Evolutionary conservation across 305 asterid species (phyloP), one percentile per base, ranked within the genome.

Genomic region (Solanum aculeatissimum): DNA sequence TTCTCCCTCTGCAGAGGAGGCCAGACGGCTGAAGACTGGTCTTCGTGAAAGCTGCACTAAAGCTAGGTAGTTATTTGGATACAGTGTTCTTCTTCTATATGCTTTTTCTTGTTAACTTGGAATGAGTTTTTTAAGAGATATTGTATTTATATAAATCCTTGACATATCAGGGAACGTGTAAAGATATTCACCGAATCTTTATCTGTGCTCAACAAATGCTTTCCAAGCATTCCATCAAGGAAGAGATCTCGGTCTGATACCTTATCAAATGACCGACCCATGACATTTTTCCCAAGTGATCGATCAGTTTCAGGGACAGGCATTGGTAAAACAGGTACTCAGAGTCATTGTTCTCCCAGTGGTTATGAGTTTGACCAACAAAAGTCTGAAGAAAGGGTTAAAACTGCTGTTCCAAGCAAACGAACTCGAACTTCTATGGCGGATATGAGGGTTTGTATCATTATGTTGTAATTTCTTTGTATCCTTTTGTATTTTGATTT

Each of bases 391-490:
- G 98, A 91, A 70, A 90, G 94, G 92, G 86, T 86, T 38, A 93
- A 95, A 89, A 87, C 80, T 90, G 85, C 89, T 84, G 88, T 91
- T 80, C 98, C 97, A 86, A 94, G 86, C 92, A 96, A 95, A 91
- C 99, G 99, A 35, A 90, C 99, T 85, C 95, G 98, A 89, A 96
- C 98, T 69, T 93, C 98, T 86, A 87, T 93, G 95, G 89, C 87
- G 71, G 98, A 92, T 87, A 86, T 90, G 80, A 90, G 93, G 95
- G 97, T 93, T 85, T 84, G 95, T 87, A 71, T 70, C 84, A 77
- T 86, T 65, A 3, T 25, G 71, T 83, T 69, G 1, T 35, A 2
- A 70, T 32, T 9, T 42, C 1, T 23, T 54, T 45, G 43, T n/a
- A n/a, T 43, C 45, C 84, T 16, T 32, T 58, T 40, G 19, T 71